Evolutionary conservation across 352 stramenopile species (phyloP).

Genomic region (Phytophthora rubi): DNA sequence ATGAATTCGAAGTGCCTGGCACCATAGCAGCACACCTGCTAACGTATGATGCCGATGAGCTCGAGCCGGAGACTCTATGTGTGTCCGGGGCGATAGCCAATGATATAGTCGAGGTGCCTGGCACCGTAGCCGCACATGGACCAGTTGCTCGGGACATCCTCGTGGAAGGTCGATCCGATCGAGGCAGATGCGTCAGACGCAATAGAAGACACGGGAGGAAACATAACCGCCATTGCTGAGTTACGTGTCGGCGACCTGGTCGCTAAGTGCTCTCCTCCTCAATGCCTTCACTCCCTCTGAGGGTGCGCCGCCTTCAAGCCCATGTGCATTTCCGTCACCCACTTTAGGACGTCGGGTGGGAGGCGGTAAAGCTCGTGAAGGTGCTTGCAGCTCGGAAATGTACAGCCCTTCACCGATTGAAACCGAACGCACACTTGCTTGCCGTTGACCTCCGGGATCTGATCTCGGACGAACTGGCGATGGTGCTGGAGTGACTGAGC

Average conservation of each 20-base stretch:
- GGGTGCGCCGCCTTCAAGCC: not conserved
- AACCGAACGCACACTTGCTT: not conserved
- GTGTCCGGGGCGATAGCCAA: too few relatives aligned
- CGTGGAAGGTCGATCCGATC: too few relatives aligned
- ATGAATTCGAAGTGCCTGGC: constrained; percentile 12
- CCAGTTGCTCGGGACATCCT: too few relatives aligned
- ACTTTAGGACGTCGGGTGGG: not conserved
- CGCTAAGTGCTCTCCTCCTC: not conserved
- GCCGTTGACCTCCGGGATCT: not conserved
- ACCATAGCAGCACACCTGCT: not conserved
- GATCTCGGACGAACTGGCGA: too few relatives aligned
- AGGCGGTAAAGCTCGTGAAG: not conserved
- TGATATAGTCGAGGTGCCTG: too few relatives aligned
- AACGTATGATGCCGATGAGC: not conserved
- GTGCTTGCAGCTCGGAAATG: not conserved
- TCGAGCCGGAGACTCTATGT: too few relatives aligned
- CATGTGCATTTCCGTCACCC: not conserved
- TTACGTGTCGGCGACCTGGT: too few relatives aligned
- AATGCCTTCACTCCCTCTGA: not conserved
- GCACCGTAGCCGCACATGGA: too few relatives aligned
- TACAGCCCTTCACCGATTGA: not conserved
- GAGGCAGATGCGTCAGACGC: too few relatives aligned
- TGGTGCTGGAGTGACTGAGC: too few relatives aligned
- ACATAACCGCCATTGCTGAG: too few relatives aligned
- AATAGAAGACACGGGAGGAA: too few relatives aligned